Conservation (phyloP, 768 basidiomycete species). For the Russula abietina region DNA sequence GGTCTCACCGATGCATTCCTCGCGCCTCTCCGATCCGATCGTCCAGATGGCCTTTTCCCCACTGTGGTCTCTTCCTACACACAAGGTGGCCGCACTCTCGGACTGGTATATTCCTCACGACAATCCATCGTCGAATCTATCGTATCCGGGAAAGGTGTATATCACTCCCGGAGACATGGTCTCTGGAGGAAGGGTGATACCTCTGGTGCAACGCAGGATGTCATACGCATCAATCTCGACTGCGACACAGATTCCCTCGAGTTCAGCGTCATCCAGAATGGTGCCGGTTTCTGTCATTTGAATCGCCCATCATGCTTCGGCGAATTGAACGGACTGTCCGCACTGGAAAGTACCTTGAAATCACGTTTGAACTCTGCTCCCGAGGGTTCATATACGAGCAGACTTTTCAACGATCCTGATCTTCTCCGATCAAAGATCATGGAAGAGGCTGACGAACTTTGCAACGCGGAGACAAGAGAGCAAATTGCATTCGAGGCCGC, state of each 20-base stretch:
- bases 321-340: constrained; percentile 66
- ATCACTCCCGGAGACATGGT: constrained; percentile 93
- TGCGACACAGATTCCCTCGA: constrained; percentile 92
- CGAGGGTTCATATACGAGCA: constrained; percentile 84
- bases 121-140: constrained; percentile 86
- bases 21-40: constrained; percentile 74
- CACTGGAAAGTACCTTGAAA: constrained; percentile 72
- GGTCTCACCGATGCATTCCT: constrained; percentile 84
- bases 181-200: constrained; percentile 97
- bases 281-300: constrained; percentile 91
- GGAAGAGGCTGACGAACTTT: constrained; percentile 99
- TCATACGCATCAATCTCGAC: constrained; percentile 76
- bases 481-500: constrained; percentile 94
- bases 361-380: constrained; percentile 72
- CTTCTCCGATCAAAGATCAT: constrained; percentile 91
- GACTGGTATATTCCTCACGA: constrained; percentile 90
- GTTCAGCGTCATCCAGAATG: constrained; percentile 85
- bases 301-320: constrained; percentile 86
- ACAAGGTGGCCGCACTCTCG: constrained; percentile 70
- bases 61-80: constrained; percentile 75
- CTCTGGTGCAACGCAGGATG: constrained; percentile 86
- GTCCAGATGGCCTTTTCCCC: constrained; percentile 87
- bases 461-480: constrained; percentile 65
- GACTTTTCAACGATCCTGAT: constrained; percentile 74
- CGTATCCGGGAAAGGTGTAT: constrained; percentile 82